Percentiles rank a stretch among this genome's conserved stretches.
These are phyloP conservation scores for Peltaster fructicola DNA, from an alignment of 2,329 filamentous ascomycete genomes.

Conservation along the genomic window DNA sequence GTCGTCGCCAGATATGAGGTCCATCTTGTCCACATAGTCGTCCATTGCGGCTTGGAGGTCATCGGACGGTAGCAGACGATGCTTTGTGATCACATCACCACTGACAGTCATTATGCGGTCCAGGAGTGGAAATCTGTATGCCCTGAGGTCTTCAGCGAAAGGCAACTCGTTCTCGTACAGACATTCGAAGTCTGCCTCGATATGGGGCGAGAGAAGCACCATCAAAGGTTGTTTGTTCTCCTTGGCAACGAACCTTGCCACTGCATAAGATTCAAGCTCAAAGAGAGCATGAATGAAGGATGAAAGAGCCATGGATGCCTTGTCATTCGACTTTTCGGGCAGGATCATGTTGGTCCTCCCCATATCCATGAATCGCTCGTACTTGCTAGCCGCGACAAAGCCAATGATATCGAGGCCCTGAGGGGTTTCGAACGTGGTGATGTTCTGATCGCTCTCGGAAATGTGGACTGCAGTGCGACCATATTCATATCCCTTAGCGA, in stretches of 20 bases:
- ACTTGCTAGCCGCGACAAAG: conserved; percentile 49
- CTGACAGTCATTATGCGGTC: conserved; percentile 78
- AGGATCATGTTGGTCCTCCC: conserved; percentile 65
- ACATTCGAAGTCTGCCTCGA: conserved; percentile 66
- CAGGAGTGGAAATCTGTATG: conserved; percentile 81
- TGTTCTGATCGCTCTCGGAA: conserved; percentile 65
- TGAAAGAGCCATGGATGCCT: conserved; percentile 68
- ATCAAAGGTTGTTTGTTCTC: conserved; percentile 63
- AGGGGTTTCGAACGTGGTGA: conserved; percentile 69
- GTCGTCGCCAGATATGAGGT: conserved; percentile 53
- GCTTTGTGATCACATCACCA: conserved; percentile 61
- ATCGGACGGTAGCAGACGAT: conserved; percentile 64
- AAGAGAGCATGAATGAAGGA: conserved; percentile 76
- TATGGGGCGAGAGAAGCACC: conserved; percentile 60
- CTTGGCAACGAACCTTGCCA: conserved; percentile 73
- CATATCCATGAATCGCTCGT: conserved; percentile 71
- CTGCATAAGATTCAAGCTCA: conserved; percentile 68
- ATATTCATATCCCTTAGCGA: conserved; percentile 91
- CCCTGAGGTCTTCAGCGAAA: conserved; percentile 79
- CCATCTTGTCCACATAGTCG: conserved; percentile 85
- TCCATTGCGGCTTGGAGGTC: conserved; percentile 68
- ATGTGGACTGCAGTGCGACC: conserved; percentile 84
- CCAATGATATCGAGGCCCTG: conserved; percentile 69
- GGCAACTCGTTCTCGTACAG: conserved; percentile 80
- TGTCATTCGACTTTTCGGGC: conserved; percentile 59